Base-by-base conservation (phyloP, 164 flowering plant species). In the Dillenia turbinata region DNA sequence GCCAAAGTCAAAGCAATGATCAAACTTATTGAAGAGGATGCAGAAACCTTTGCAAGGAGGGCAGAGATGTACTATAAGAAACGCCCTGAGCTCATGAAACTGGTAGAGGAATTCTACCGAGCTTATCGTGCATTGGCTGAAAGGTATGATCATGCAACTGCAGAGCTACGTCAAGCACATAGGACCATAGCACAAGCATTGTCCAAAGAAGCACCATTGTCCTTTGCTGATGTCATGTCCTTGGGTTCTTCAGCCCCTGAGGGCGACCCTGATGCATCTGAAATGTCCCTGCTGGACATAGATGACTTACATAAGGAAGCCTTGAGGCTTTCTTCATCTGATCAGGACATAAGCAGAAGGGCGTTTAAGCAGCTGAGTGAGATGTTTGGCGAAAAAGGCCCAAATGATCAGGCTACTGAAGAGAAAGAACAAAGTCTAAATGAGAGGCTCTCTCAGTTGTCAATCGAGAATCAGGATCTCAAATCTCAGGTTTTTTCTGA, bases 51-150 rank as follows among this genome's bases (percentile, higher is more conserved):
- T 81, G 95, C 95, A 65, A 85, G 90, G 63, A 86, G 96, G 71
- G 98, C 96, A 14, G 98, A 93, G 64, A 90, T 93, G 98, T 93
- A 93, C 83, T 93, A 90, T 76, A 85, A 83, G 71, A 88, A 90
- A 69, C 86, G 98, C 0, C 98, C 98, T 14, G 96, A 90, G 79
- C 86, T 92, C 48, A 88, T 92, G 90, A 88, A 88, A 70, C 62
- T 89, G 75, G 96, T 92, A 11, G 96, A 92, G 76, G 98, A 88
- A 57, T 88, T 92, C 66, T 92, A 90, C 71, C 74, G 96, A 56
- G 94, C 92, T 24, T 92, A 92, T 62, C 95, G 96, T 69, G 93
- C 98, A 12, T 78, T 92, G 63, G 98, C 98, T 62, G 98, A 92
- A 74, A 79, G 95, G 74, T 92, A 92, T 66, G 89, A 92, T 70